Evolutionary conservation across 805 yeast species (phyloP), one percentile per base, ranked within the genome.

Genomic region (Teunomyces tritomae): DNA sequence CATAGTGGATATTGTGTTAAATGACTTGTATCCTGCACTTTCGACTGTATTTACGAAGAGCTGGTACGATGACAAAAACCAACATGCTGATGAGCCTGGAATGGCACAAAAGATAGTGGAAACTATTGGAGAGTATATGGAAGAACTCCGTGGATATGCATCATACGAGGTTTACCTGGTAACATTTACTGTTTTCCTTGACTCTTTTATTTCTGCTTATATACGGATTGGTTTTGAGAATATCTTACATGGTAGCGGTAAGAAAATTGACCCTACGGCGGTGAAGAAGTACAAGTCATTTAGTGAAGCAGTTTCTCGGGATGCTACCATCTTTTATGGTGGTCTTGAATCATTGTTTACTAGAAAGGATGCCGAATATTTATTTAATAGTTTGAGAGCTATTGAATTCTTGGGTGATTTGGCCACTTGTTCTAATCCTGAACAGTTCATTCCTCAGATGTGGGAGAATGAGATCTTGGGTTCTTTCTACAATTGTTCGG

Each of bases 401-500:
- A 58, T 73, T 44, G 78, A 73, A 51, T 67, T 65, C 46, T 60
- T 72, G 48, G 67, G 64, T n/a, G 67, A 65, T 48, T 57, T 73
- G 39, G 76, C 65, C 8, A 69, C 71, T 3, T 68, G 73, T 54
- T 70, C 63, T n/a, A 62, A 69, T 39, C 68, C 73, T 7, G 44
- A 55, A 50, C 60, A 55, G 20, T 55, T 56, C 13, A 65, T 71
- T 9, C 74, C 76, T 2, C 68, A 65, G 26, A 73, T 79, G 47
- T 87, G 90, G 83, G 74, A 73, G 57, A 64, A 57, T 46, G 80
- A 77, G 39, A 78, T 87, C 33, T 69, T 89, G 45, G 71, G 72
- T 9, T 78, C 77, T 35, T 89, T 84, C 70, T 84, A 89, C 68
- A 90, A 89, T 62, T 83, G 91, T 49, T 90, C 96, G 0, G 67